Evolutionary conservation across 257 asterid species (phyloP).

Genomic region (Solanum paucissectum): DNA sequence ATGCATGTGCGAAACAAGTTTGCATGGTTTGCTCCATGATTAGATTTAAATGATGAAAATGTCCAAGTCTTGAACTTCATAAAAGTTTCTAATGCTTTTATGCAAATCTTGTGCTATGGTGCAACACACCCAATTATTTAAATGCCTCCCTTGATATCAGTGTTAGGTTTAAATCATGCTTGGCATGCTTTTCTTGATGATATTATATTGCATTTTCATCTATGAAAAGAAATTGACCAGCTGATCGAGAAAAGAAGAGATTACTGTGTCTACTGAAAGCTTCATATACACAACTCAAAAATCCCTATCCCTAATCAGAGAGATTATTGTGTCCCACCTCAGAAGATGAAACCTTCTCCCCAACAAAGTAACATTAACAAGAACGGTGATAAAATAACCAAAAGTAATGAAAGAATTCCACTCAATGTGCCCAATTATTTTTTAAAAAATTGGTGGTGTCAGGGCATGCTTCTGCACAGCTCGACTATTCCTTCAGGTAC

Average conservation of each 20-base stretch:
- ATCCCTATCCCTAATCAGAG: not conserved
- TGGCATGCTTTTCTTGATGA: not conserved
- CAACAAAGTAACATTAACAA: not conserved
- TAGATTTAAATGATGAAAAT: not conserved
- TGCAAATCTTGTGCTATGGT: not conserved
- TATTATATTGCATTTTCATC: not conserved
- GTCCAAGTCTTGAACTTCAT: not conserved
- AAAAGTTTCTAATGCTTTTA: not conserved
- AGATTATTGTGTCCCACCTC: not conserved
- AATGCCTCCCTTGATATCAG: not conserved
- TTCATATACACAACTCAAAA: not conserved
- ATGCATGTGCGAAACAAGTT: not conserved
- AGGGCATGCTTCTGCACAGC: not conserved
- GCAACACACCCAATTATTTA: not conserved
- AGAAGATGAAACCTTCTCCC: not conserved
- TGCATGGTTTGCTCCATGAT: not conserved
- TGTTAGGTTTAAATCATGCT: not conserved
- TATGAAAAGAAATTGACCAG: not conserved
- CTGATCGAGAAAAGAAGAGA: not conserved
- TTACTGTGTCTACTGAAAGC: not conserved
- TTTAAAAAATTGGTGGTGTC: not conserved
- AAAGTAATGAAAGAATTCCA: not conserved
- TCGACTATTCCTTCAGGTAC: not conserved
- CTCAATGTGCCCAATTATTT: not conserved
- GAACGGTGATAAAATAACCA: not conserved